These are phyloP conservation scores for Austroboletus novae-zelandiae DNA, from an alignment of 1,284 basidiomycete species.

Conservation along the genomic window DNA sequence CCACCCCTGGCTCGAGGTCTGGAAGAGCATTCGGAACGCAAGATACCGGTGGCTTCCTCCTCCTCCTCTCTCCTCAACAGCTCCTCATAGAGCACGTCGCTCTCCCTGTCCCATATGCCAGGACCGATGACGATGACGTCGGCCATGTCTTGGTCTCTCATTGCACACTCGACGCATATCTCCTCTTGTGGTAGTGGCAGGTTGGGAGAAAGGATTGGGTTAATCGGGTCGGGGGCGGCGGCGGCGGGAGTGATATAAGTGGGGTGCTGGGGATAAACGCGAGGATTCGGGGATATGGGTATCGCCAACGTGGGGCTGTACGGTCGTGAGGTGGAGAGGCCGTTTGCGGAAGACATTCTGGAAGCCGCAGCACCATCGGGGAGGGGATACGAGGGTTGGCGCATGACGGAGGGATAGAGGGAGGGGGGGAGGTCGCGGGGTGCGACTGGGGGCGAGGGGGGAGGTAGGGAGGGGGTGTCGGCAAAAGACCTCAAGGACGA, in stretches of 20 bases:
- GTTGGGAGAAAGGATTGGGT: constrained; percentile 54
- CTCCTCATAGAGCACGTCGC: constrained; percentile 82
- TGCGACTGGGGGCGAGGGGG: constrained; percentile 23
- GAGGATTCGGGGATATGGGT: constrained; percentile 61
- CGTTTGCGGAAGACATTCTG: constrained; percentile 28
- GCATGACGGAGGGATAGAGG: constrained; percentile 40
- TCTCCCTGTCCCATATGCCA: constrained; percentile 89
- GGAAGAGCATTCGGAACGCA: constrained; percentile 45
- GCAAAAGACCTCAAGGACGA: constrained; percentile 31
- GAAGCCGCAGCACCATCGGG: constrained; percentile 39
- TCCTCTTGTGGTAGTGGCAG: constrained; percentile 63
- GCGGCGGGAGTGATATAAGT: constrained; percentile 65
- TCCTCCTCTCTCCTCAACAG: constrained; percentile 73
- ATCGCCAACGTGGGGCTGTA: constrained; percentile 44
- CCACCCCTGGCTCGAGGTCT: constrained; percentile 67
- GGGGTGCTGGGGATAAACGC: constrained; percentile 70
- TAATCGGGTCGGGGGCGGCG: constrained; percentile 52
- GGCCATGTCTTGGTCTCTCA: constrained; percentile 98
- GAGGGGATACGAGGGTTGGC: constrained; percentile 44
- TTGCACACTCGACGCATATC: constrained; percentile 95
- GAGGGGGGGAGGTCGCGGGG: constrained; percentile 29
- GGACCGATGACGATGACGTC: constrained; percentile 88
- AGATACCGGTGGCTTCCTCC: constrained; percentile 52
- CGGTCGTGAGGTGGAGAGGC: constrained; percentile 53
- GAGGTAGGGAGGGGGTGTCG: constrained; percentile 23